Evolutionary conservation across 23 red algal genomes (phyloP).

Genomic region (Cyanidium caldarium): DNA sequence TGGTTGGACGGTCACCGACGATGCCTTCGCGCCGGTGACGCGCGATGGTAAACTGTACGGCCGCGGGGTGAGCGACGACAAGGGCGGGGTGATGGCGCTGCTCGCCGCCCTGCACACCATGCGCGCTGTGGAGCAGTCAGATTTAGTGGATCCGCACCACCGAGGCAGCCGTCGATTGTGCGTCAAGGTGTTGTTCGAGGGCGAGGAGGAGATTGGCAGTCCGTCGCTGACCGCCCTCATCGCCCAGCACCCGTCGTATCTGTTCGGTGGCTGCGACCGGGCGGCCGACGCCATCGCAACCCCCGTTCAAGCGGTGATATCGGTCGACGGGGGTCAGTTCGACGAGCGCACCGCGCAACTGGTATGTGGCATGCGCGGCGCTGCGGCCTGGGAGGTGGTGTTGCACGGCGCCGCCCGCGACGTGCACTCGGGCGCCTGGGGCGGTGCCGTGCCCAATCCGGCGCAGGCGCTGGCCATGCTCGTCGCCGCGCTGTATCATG

Average conservation of each 20-base stretch:
- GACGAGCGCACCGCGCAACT: conserved; percentile 9
- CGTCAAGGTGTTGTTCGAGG: conserved; percentile 76
- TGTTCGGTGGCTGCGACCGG: neutral
- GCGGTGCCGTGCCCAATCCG: conserved; percentile 72
- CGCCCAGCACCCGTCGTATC: neutral
- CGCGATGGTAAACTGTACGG: conserved; percentile 46
- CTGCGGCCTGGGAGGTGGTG: conserved; percentile 31
- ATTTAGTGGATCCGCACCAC: too few relatives aligned
- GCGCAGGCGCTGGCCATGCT: conserved; percentile 46
- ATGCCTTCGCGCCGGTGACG: conserved; percentile 53
- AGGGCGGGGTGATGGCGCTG: conserved; percentile 38
- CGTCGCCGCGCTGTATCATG: conserved; percentile 23
- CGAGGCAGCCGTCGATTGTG: conserved; percentile 27
- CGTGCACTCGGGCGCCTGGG: conserved; percentile 58
- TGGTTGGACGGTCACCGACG: conserved; percentile 28
- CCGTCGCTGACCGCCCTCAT: conserved; percentile 31
- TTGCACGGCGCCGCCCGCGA: conserved; percentile 36
- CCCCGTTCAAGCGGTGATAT: conserved; percentile 32
- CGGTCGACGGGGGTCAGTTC: conserved; percentile 62
- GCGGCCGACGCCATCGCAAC: conserved; percentile 23
- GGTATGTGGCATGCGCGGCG: conserved; percentile 44
- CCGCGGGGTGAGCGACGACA: conserved; percentile 79
- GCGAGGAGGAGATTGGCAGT: conserved; percentile 78
- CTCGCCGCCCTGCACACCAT: conserved; percentile 34
- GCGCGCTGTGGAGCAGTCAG: conserved; percentile 14